Conservation (phyloP, 1,139 yeast species). For the Hanseniaspora sp. region DNA sequence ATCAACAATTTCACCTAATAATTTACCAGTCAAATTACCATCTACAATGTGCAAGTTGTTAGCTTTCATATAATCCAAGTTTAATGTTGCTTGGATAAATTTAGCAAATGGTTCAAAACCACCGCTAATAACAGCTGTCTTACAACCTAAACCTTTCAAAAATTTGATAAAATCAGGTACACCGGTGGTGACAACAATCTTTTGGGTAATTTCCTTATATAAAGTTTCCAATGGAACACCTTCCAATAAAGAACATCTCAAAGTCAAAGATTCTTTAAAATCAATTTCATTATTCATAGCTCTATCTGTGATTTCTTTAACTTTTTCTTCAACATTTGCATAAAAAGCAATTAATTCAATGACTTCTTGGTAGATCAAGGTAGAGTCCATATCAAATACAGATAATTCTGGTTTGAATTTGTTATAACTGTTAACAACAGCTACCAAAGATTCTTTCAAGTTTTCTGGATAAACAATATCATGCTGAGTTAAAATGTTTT, state of each 20-base stretch:
- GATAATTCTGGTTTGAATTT: slow-evolving; percentile 38
- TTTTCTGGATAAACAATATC: not conserved
- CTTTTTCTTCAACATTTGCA: slow-evolving; percentile 67
- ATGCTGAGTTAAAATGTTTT: slow-evolving; percentile 7
- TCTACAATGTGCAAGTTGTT: slow-evolving; percentile 49
- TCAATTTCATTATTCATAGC: slow-evolving; percentile 98
- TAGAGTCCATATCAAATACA: slow-evolving; percentile 96
- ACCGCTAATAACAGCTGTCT: slow-evolving; percentile 83
- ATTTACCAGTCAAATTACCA: slow-evolving; percentile 42
- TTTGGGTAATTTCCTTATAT: slow-evolving; percentile 58
- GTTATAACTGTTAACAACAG: slow-evolving; percentile 12
- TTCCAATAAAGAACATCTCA: slow-evolving; percentile 63
- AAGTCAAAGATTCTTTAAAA: slow-evolving; percentile 66
- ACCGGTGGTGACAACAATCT: slow-evolving; percentile 70
- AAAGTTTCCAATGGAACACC: slow-evolving; percentile 66
- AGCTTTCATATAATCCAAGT: slow-evolving; percentile 81
- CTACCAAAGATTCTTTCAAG: slow-evolving; percentile 4
- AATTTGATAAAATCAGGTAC: slow-evolving; percentile 58
- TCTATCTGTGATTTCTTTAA: slow-evolving; percentile 71
- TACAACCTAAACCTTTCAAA: slow-evolving; percentile 46
- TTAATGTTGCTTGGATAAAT: slow-evolving; percentile 55
- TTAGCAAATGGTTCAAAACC: slow-evolving; percentile 87
- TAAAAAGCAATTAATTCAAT: slow-evolving; percentile 88
- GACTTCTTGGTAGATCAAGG: slow-evolving; percentile 90
- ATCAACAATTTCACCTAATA: slow-evolving; percentile 72